Conservation (phyloP, 208 protist genomes). For the Leishmania turanica region DNA sequence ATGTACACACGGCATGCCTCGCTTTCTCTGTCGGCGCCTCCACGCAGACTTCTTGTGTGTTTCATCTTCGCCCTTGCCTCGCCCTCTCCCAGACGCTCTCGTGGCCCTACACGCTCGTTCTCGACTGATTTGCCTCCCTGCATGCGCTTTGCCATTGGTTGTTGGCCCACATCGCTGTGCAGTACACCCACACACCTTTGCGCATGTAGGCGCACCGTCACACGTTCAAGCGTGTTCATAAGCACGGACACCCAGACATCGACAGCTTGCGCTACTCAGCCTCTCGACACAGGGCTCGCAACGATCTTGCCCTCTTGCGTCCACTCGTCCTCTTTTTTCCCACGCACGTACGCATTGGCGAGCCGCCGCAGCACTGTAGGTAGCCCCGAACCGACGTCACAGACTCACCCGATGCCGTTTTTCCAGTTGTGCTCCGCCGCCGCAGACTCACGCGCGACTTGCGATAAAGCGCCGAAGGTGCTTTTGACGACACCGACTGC, state of each 20-base stretch:
- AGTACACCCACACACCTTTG: not conserved
- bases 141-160: not conserved
- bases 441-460: not conserved
- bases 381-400: not conserved
- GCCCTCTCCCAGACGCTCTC: not conserved
- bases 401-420: not conserved
- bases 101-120: not conserved
- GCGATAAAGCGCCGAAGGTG: not conserved
- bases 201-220: not conserved
- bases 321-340: not conserved
- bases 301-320: not conserved
- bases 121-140: not conserved
- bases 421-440: not conserved
- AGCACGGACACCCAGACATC: not conserved
- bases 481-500: not conserved
- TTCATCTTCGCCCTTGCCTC: not conserved
- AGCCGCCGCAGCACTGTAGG: not conserved
- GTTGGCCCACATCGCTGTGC: not conserved
- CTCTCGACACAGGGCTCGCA: not conserved
- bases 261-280: not conserved
- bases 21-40: not conserved
- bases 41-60: not conserved
- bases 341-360: not conserved
- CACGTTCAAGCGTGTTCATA: not conserved
- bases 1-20: not conserved